Percentiles rank a stretch among this genome's conserved stretches.
phyloP scores from a whole-genome alignment of 164 flowering plant genomes.

The Warburgia ugandensis region DNA sequence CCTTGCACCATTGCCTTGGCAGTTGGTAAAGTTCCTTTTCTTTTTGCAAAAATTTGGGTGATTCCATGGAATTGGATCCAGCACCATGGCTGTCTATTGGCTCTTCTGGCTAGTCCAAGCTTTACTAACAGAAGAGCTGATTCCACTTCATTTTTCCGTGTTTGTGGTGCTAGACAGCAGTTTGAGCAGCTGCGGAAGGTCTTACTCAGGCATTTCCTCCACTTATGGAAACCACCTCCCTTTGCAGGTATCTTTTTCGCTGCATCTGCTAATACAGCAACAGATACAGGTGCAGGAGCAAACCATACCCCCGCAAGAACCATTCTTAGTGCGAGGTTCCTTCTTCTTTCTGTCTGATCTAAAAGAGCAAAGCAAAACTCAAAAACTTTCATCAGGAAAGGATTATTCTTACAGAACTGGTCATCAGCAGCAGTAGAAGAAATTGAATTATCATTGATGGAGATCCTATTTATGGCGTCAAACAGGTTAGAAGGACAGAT shows the following conservation, averaged over 20 bases:
- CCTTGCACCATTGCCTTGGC: conserved; percentile 64
- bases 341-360: conserved; percentile 34
- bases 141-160: conserved; percentile 57
- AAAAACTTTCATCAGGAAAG: conserved; percentile 48
- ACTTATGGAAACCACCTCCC: conserved; percentile 30
- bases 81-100: conserved; percentile 39
- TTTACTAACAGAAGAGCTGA: conserved; percentile 60
- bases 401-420: conserved; percentile 52
- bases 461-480: conserved; percentile 49
- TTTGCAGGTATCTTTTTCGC: conserved; percentile 44
- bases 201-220: conserved; percentile 40
- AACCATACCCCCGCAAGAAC: conserved; percentile 84
- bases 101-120: conserved; percentile 65
- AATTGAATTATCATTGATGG: conserved; percentile 27
- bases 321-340: conserved; percentile 63
- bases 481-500: conserved; percentile 61
- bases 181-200: conserved; percentile 39
- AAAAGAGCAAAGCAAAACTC: conserved; percentile 46
- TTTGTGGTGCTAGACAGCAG: conserved; percentile 32
- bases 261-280: conserved; percentile 50
- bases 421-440: conserved; percentile 35
- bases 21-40: conserved; percentile 39
- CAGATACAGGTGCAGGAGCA: conserved; percentile 68
- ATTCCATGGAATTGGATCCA: conserved; percentile 70
- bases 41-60: conserved; percentile 47